Conservation (phyloP, 768 basidiomycete species). For the Rickenella mellea region DNA sequence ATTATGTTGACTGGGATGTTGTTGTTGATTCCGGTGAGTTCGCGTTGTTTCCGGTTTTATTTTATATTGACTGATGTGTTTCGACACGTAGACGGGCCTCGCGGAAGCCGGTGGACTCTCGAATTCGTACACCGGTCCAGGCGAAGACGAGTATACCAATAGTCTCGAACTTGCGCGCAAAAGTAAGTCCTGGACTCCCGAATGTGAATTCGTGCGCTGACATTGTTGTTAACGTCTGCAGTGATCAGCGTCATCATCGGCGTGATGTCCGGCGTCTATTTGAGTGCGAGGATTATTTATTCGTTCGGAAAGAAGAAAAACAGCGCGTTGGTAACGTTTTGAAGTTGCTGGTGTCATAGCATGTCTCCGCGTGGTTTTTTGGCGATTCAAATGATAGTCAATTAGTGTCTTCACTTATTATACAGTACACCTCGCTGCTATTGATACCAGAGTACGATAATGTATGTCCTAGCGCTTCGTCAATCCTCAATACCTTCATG, state of each 20-base stretch:
- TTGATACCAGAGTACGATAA: too few species aligned
- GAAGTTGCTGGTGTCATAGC: too few species aligned
- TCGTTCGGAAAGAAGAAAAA: slow-evolving; percentile 1
- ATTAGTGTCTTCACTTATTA: too few species aligned
- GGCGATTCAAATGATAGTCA: too few species aligned
- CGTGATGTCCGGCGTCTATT: background rate
- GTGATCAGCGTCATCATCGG: slow-evolving; percentile 1
- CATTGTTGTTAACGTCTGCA: background rate
- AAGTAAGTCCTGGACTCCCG: background rate
- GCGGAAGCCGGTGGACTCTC: background rate
- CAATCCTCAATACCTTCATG: too few species aligned
- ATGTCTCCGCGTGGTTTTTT: too few species aligned
- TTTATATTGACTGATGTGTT: too few species aligned
- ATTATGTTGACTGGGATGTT: slow-evolving; percentile 86
- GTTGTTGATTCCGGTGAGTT: slow-evolving; percentile 79
- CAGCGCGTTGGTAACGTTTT: background rate
- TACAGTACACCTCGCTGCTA: too few species aligned
- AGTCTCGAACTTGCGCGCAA: background rate
- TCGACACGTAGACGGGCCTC: too few species aligned
- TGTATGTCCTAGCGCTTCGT: too few species aligned
- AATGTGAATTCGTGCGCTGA: background rate
- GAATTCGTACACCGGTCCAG: background rate
- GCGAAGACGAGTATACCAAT: background rate
- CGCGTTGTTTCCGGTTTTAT: too few species aligned
- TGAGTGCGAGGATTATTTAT: background rate